Percentiles rank a stretch among this genome's conserved stretches.
Evolutionary conservation across 345 rosid genomes (phyloP).

Genomic region (Aurinia saxatilis): DNA sequence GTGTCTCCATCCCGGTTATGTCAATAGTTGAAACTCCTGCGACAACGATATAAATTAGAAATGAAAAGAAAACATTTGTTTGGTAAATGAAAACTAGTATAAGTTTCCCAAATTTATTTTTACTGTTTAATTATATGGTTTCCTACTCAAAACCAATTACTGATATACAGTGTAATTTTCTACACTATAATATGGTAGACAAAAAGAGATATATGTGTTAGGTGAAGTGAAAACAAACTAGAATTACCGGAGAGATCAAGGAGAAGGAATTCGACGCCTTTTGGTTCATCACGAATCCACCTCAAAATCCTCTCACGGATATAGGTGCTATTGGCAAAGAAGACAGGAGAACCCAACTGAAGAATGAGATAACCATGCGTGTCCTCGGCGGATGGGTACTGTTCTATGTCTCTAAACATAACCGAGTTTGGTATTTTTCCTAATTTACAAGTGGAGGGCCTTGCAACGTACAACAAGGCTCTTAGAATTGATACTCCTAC

Average conservation of each 20-base stretch:
- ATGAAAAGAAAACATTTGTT: not conserved
- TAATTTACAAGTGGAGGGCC: constrained; percentile 72
- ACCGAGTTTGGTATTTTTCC: constrained; percentile 53
- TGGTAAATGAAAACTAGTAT: too few relatives aligned
- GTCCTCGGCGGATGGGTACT: constrained; percentile 44
- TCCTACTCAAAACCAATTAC: too few relatives aligned
- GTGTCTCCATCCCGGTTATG: constrained; percentile 62
- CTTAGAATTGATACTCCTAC: constrained; percentile 63
- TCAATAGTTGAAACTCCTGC: constrained; percentile 71
- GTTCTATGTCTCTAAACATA: constrained; percentile 60
- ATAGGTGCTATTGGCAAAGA: constrained; percentile 69
- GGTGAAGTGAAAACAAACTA: not conserved
- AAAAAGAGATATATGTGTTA: not conserved
- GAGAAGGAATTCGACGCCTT: constrained; percentile 47
- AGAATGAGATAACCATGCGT: constrained; percentile 50
- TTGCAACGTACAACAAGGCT: constrained; percentile 59
- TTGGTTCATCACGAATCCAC: constrained; percentile 47
- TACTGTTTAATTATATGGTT: too few relatives aligned
- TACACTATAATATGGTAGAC: not conserved
- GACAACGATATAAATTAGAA: not conserved
- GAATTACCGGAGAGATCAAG: constrained; percentile 67
- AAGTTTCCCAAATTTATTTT: too few relatives aligned
- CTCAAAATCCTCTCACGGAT: constrained; percentile 66
- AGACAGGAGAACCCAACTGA: constrained; percentile 83
- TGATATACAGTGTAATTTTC: too few relatives aligned